Evolutionary conservation across 768 basidiomycete genomes (phyloP).

Genomic region (Paxillus ammoniavirescens): DNA sequence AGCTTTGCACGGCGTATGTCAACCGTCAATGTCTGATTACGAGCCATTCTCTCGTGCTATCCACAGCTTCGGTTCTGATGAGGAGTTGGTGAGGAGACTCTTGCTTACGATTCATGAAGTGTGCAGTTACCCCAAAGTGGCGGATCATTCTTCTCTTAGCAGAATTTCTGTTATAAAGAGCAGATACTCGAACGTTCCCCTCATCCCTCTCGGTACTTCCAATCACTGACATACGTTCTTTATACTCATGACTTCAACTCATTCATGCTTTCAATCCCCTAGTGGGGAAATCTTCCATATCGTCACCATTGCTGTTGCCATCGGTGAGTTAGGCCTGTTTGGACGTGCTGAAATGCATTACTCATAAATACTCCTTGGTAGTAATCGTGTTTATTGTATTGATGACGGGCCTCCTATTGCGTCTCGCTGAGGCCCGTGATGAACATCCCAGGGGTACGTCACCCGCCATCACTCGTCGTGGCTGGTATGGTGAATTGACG

Average conservation of each 20-base stretch:
- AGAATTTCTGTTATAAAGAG: too few relatives aligned
- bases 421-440: background rate
- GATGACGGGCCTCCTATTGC: background rate
- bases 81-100: too few relatives aligned
- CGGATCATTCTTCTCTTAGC: too few relatives aligned
- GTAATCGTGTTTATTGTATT: slow-evolving; percentile 1
- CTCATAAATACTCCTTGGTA: background rate
- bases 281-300: background rate
- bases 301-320: background rate
- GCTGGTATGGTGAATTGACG: background rate
- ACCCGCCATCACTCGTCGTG: too few relatives aligned
- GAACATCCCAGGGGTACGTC: background rate
- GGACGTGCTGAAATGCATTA: background rate
- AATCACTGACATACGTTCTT: background rate
- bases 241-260: background rate
- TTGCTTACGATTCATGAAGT: too few relatives aligned
- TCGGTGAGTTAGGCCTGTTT: slow-evolving; percentile 1
- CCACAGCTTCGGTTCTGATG: too few relatives aligned
- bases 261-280: background rate
- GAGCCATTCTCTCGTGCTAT: too few relatives aligned
- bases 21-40: too few relatives aligned
- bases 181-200: background rate
- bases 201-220: background rate
- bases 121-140: too few relatives aligned
- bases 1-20: too few relatives aligned